Base-by-base conservation (phyloP, 148 eudicot genomes). In the Rhododendron ovatum region DNA sequence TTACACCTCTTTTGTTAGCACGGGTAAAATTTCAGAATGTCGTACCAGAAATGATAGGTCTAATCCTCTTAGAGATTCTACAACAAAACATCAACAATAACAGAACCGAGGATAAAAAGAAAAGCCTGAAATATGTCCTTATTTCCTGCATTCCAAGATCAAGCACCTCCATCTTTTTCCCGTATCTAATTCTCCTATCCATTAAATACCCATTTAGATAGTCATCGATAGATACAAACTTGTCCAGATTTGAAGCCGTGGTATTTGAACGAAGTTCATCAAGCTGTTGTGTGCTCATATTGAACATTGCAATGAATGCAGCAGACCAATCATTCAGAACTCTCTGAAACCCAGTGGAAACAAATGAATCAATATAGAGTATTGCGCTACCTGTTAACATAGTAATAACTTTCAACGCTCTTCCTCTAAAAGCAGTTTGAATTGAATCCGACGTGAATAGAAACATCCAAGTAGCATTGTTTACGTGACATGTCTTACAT, bases 101-200 rank as follows among this genome's bases (percentile, higher is more conserved):
- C 86, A 96, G 87, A 69, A 95, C 98, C 45, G 94, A 94, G n/a
- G 99, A 95, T 75, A 96, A 85, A 90, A 96, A 91, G 89, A 96
- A 96, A 43, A 96, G 93, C 86, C 99, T 90, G 86, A 94, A 96
- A 88, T 96, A 96, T 9, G 99, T 91, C 86, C 96, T 89, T 41
- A 96, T 94, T 90, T 95, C 99, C 90, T 94, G 98, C 89, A 96
- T 84, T 89, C 99, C 98, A n/a, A 95, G 93, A 26, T 96, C 99
- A 82, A 96, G 91, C 88, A 95, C 93, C 91, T 96, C 99, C 88
- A 89, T 88, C 87, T 95, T 95, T 90, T 96, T 94, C 84, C 95
- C 96, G 65, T 95, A 94, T 90, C 99, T 93, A 84, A 85, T 96
- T 37, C 91, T 92, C 86, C 99, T 92, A 57, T 93, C 95, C 91